Percentiles rank a stretch among this genome's conserved stretches.
Evolutionary conservation across 176 grass and related monocot genomes (phyloP).

Genomic region (Hordeum vulgare): MorexV3_pseudomolecules_assembly NC_058520.1:42081154-42081653

Average conservation of each 20-base stretch:
- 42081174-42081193: constrained; percentile 27
- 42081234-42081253: background rate
- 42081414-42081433: constrained; percentile 27
- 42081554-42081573: background rate
- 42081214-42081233: constrained; percentile 9
- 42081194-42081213: background rate
- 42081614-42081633: background rate
- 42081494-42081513: constrained; percentile 24
- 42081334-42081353: background rate
- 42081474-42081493: constrained; percentile 4
- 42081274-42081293: background rate
- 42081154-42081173: constrained; percentile 18
- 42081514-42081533: constrained; percentile 11
- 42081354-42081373: background rate
- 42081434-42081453: constrained; percentile 35
- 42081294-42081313: background rate
- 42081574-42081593: background rate
- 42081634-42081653: too few relatives aligned
- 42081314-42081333: background rate
- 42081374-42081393: constrained; percentile 1
- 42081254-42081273: constrained; percentile 3
- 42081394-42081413: constrained; percentile 10
- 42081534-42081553: background rate
- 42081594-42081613: background rate
- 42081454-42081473: constrained; percentile 19